phyloP scores from a whole-genome alignment of 768 basidiomycete genomes.

The Boletus subparvulus region DNA sequence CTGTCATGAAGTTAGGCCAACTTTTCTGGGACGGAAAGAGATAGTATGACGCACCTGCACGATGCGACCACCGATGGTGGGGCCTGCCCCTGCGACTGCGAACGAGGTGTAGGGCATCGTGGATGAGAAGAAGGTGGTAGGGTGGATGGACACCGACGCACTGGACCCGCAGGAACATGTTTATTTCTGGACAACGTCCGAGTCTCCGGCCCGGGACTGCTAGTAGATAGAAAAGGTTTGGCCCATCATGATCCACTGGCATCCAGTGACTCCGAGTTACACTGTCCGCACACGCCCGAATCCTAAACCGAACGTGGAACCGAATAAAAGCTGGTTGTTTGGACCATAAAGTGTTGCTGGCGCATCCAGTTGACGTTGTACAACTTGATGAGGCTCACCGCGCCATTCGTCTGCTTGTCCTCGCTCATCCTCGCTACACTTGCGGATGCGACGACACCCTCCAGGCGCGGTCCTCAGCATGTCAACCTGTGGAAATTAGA shows the following conservation, averaged over 20 bases:
- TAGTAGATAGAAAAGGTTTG: too few relatives aligned
- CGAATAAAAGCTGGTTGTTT: neutral
- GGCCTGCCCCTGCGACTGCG: conserved; percentile 37
- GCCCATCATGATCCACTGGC: too few relatives aligned
- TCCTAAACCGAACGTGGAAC: neutral
- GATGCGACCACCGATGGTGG: conserved; percentile 36
- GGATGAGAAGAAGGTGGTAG: neutral
- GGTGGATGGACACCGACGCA: neutral
- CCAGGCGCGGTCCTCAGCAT: conserved; percentile 44
- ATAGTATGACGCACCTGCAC: conserved; percentile 20
- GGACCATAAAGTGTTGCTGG: neutral
- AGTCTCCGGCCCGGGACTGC: neutral
- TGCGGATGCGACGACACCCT: conserved; percentile 10
- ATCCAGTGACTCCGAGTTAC: too few relatives aligned
- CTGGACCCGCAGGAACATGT: neutral
- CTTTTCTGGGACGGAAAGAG: neutral
- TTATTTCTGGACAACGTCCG: conserved; percentile 4
- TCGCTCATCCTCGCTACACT: conserved; percentile 7
- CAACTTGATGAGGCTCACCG: conserved; percentile 19
- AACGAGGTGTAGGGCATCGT: conserved; percentile 35
- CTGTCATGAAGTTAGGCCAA: conserved; percentile 8
- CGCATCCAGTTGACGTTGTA: neutral
- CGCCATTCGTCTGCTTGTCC: conserved; percentile 10
- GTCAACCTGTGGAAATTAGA: conserved; percentile 65
- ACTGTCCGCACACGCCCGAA: too few relatives aligned